Evolutionary conservation across 2,329 filamentous ascomycete genomes (phyloP).

Genomic region (Blumeriella jaapii): DNA sequence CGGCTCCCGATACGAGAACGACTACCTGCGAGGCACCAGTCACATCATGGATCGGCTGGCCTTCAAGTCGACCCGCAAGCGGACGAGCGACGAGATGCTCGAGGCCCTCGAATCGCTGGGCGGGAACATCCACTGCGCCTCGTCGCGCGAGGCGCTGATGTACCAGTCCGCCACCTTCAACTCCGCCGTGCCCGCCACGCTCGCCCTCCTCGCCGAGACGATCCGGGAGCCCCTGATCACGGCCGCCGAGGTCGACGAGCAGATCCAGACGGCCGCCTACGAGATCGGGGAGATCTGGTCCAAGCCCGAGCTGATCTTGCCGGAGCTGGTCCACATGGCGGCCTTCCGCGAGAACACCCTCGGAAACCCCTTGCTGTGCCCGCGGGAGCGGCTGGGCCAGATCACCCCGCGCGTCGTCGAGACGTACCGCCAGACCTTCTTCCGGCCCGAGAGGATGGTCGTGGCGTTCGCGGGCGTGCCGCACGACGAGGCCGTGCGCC

Average conservation of each 20-base stretch:
- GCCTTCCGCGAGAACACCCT: conserved; percentile 94
- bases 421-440: conserved; percentile 74
- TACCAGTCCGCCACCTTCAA: conserved; percentile 99
- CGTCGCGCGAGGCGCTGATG: conserved; percentile 92
- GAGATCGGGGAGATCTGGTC: conserved; percentile 97
- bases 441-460: conserved; percentile 81
- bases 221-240: conserved; percentile 79
- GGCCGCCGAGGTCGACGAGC: conserved; percentile 73
- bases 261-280: conserved; percentile 85
- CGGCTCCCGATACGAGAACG: conserved; percentile 86
- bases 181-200: conserved; percentile 69
- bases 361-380: conserved; percentile 86
- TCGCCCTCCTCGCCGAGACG: conserved; percentile 82
- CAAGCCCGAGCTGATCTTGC: conserved; percentile 90
- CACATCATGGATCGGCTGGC: conserved; percentile 94
- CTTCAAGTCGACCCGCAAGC: conserved; percentile 74
- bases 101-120: conserved; percentile 80
- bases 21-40: conserved; percentile 74
- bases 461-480: conserved; percentile 89
- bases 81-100: conserved; percentile 72
- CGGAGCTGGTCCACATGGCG: conserved; percentile 89
- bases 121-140: conserved; percentile 94
- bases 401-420: conserved; percentile 67
- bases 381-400: conserved; percentile 63
- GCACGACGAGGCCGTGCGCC: conserved; percentile 64